Conservation (phyloP, 2,329 filamentous ascomycete genomes). For the Teratosphaeria destructans region DNA sequence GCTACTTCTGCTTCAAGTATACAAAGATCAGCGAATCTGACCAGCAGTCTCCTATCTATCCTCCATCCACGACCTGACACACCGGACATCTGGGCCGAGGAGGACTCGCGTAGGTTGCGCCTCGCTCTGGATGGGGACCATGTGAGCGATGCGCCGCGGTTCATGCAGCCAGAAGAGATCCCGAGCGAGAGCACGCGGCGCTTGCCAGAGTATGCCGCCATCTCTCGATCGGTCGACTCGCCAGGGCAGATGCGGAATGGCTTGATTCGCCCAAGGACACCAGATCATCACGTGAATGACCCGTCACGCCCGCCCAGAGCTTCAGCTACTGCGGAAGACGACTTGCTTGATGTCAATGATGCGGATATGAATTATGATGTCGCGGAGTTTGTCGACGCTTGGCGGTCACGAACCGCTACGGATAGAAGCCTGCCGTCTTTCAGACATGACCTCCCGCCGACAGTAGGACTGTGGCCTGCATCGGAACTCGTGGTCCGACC, state of each 20-base stretch:
- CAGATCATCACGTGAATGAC: not conserved
- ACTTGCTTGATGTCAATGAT: conserved; percentile 18
- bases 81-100: conserved; percentile 14
- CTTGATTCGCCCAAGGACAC: not conserved
- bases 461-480: conserved; percentile 7
- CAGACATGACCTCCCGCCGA: conserved; percentile 11
- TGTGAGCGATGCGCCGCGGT: conserved; percentile 7
- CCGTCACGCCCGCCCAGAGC: not conserved
- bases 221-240: not conserved
- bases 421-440: conserved; percentile 11
- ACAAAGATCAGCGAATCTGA: not conserved
- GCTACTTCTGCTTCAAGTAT: not conserved
- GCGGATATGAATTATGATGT: conserved; percentile 20
- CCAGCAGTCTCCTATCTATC: conserved; percentile 1
- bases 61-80: conserved; percentile 11
- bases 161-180: not conserved
- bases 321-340: conserved; percentile 8
- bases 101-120: conserved; percentile 14
- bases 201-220: not conserved
- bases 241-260: not conserved
- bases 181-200: not conserved
- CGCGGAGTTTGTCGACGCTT: conserved; percentile 20
- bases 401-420: conserved; percentile 17
- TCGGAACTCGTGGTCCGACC: conserved; percentile 8
- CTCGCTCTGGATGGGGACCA: conserved; percentile 12